phyloP scores from a whole-genome alignment of 1,139 yeast species.

The Pichia sp. region DNA sequence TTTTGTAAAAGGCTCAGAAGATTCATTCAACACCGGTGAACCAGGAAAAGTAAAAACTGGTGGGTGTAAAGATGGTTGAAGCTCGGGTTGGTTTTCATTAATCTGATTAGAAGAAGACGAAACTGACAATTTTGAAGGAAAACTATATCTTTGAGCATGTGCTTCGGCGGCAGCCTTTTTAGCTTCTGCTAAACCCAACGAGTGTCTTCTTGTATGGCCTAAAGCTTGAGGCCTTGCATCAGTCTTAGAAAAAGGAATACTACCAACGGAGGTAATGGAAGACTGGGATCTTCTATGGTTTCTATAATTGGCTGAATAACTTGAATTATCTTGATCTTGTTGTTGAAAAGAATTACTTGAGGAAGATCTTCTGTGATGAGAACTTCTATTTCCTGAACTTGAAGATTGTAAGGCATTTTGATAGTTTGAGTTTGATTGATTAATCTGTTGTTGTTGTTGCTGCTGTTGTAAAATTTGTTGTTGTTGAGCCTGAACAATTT shows the following conservation, averaged over 20 bases:
- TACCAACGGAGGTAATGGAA: constrained; percentile 24
- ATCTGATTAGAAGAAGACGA: constrained; percentile 24
- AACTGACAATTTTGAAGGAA: constrained; percentile 30
- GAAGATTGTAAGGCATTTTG: constrained; percentile 27
- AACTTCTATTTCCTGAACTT: not conserved
- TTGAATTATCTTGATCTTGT: constrained; percentile 11
- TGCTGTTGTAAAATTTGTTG: constrained; percentile 57
- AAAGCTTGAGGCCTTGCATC: constrained; percentile 28
- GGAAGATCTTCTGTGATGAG: constrained; percentile 26
- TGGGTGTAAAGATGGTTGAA: constrained; percentile 21
- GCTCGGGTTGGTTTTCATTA: constrained; percentile 7
- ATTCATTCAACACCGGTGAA: constrained; percentile 29
- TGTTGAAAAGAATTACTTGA: constrained; percentile 21
- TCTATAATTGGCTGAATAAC: constrained; percentile 12
- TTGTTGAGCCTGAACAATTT: constrained; percentile 85
- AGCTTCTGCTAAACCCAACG: constrained; percentile 91
- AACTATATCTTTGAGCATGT: constrained; percentile 54
- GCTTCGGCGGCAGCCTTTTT: constrained; percentile 92
- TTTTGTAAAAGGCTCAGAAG: not conserved
- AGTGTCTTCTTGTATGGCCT: constrained; percentile 89
- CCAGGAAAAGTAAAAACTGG: constrained; percentile 50
- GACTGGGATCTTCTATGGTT: constrained; percentile 31
- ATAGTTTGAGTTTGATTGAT: constrained; percentile 19
- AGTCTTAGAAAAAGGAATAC: constrained; percentile 17
- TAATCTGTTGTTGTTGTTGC: constrained; percentile 18